A percentile compares a stretch with the other conserved stretches of the same genome.
Evolutionary conservation across 805 yeast species (phyloP).

Genomic region (Monosporozyma aerobia): DNA sequence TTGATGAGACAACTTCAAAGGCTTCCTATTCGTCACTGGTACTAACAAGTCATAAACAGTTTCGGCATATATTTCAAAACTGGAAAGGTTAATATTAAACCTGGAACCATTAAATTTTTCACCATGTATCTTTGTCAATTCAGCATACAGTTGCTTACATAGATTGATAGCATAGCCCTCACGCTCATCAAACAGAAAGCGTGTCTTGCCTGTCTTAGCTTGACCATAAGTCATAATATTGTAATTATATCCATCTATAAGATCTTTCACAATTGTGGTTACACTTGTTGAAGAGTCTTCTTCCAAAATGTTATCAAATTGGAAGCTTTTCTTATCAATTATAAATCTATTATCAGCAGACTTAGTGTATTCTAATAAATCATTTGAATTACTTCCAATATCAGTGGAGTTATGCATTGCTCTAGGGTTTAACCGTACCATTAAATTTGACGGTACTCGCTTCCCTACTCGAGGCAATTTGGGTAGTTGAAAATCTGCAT

Average conservation of each 20-base stretch:
- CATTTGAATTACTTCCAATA: background rate
- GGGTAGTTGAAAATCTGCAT: background rate
- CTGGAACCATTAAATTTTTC: slow-evolving; percentile 27
- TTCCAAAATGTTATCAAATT: background rate
- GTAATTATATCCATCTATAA: slow-evolving; percentile 59
- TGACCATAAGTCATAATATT: slow-evolving; percentile 75
- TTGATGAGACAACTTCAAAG: slow-evolving; percentile 30
- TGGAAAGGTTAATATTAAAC: slow-evolving; percentile 58
- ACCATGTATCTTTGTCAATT: background rate
- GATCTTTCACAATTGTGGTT: slow-evolving; percentile 6
- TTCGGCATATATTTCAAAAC: slow-evolving; percentile 78
- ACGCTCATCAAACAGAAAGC: slow-evolving; percentile 61
- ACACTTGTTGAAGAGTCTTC: background rate
- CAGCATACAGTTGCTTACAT: slow-evolving; percentile 41
- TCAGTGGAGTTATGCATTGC: background rate
- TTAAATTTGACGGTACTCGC: background rate
- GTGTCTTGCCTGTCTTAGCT: slow-evolving; percentile 68
- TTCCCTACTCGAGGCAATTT: background rate
- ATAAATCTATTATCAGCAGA: background rate
- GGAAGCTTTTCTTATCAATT: background rate
- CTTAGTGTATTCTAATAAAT: background rate
- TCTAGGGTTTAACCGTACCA: background rate
- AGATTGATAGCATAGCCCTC: slow-evolving; percentile 69
- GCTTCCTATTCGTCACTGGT: slow-evolving; percentile 24
- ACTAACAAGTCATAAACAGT: slow-evolving; percentile 59